These are phyloP conservation scores for Haplosporangium sp. DNA, from an alignment of 371 early-diverging fungal species.

Conservation along the genomic window DNA sequence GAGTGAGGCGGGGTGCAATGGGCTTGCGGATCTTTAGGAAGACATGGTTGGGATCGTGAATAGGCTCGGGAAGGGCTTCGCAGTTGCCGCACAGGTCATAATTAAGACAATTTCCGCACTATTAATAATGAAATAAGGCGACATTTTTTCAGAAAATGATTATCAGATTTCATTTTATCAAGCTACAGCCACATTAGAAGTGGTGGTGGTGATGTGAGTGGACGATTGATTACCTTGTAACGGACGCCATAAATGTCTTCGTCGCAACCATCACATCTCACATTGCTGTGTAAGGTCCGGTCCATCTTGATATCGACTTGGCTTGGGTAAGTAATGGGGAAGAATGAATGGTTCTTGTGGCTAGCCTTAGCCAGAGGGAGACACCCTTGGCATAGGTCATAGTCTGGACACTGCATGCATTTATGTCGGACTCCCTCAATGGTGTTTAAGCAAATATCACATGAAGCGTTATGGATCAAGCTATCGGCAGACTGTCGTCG, in stretches of 20 bases:
- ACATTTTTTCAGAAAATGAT: background rate
- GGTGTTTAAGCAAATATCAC: constrained; percentile 64
- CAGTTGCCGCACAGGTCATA: constrained; percentile 72
- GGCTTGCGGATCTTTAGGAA: constrained; percentile 67
- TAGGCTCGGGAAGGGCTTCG: constrained; percentile 56
- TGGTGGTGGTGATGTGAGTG: no score
- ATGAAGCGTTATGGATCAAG: constrained; percentile 51
- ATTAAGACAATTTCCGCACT: constrained; percentile 72
- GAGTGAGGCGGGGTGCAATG: constrained; percentile 16
- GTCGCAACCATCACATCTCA: constrained; percentile 65
- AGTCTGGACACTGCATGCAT: constrained; percentile 63
- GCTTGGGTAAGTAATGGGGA: constrained; percentile 54
- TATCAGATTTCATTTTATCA: background rate
- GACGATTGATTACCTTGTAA: constrained; percentile 61
- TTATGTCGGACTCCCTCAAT: constrained; percentile 66
- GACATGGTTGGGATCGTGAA: constrained; percentile 63
- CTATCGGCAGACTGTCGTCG: background rate
- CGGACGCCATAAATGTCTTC: constrained; percentile 61
- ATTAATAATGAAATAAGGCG: constrained; percentile 1
- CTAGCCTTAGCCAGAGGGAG: constrained; percentile 55
- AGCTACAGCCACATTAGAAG: background rate
- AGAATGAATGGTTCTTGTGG: constrained; percentile 60
- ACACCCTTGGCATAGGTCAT: constrained; percentile 65
- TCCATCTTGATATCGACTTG: constrained; percentile 52
- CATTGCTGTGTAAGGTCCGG: constrained; percentile 53